These are phyloP conservation scores for Dicorynia guianensis DNA, from an alignment of 306 rosid genomes.

Conservation along the genomic window DNA sequence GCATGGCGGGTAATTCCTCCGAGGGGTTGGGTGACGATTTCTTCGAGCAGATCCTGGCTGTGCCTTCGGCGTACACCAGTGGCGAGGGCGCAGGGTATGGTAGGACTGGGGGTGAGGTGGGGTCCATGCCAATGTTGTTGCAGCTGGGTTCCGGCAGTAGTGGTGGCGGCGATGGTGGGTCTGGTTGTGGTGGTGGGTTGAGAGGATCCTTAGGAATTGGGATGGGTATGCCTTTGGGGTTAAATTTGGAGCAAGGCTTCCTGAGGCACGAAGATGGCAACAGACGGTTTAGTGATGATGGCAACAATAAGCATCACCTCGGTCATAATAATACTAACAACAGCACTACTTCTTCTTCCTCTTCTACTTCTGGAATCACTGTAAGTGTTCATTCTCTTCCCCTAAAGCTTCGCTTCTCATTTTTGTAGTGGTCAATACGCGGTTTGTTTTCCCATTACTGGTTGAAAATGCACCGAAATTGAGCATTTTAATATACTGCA, in stretches of 20 bases:
- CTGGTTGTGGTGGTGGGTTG: conserved; percentile 44
- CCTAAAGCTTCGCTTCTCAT: neutral
- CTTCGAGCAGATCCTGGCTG: conserved; percentile 87
- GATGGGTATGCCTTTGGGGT: conserved; percentile 80
- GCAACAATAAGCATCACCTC: conserved; percentile 27
- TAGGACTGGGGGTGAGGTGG: conserved; percentile 46
- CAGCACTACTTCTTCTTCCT: conserved; percentile 45
- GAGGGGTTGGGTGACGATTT: conserved; percentile 90
- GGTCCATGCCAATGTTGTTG: conserved; percentile 60
- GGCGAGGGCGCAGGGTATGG: conserved; percentile 41
- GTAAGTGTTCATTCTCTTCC: conserved; percentile 45
- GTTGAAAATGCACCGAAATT: no score
- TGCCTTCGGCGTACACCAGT: conserved; percentile 50
- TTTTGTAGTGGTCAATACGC: no score
- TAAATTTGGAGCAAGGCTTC: conserved; percentile 82
- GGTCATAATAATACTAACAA: conserved; percentile 40
- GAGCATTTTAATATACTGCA: no score
- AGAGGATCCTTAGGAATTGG: conserved; percentile 55
- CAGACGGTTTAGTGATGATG: conserved; percentile 55
- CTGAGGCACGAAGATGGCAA: conserved; percentile 48
- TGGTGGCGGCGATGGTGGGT: neutral
- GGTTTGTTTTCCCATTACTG: no score
- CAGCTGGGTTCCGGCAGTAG: conserved; percentile 63
- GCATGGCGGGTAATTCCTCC: conserved; percentile 77
- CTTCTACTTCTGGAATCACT: conserved; percentile 53